These are phyloP conservation scores for Agrocybe chaxingu DNA, from an alignment of 768 basidiomycete genomes.

Conservation along the genomic window DNA sequence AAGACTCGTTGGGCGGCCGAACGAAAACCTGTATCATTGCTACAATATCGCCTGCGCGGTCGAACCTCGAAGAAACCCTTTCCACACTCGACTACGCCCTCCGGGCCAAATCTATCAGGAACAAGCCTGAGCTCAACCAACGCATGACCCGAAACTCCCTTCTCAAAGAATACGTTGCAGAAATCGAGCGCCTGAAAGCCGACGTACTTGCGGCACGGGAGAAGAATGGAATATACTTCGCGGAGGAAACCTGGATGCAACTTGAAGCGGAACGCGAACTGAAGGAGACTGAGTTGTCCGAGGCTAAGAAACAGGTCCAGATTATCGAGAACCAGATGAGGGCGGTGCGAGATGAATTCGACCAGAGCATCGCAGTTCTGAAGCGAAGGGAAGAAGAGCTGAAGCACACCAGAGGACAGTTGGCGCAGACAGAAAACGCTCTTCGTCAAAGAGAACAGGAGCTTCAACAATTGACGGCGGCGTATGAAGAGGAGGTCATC, in stretches of 20 bases:
- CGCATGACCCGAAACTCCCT: slow-evolving; percentile 90
- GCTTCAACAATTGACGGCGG: slow-evolving; percentile 51
- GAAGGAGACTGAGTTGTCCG: slow-evolving; percentile 72
- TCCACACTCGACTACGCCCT: slow-evolving; percentile 97
- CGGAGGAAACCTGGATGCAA: slow-evolving; percentile 87
- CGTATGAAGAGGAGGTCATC: slow-evolving; percentile 76
- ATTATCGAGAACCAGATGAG: slow-evolving; percentile 81
- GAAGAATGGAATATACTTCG: slow-evolving; percentile 95
- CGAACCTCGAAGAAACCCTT: slow-evolving; percentile 94
- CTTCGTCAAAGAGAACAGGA: slow-evolving; percentile 56
- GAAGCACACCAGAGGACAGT: slow-evolving; percentile 50
- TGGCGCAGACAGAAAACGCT: slow-evolving; percentile 49
- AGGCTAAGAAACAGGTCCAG: slow-evolving; percentile 79
- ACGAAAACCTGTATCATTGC: slow-evolving; percentile 99
- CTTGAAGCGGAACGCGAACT: slow-evolving; percentile 76
- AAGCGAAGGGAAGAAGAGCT: slow-evolving; percentile 77
- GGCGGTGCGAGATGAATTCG: slow-evolving; percentile 84
- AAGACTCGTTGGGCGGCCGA: slow-evolving; percentile 97
- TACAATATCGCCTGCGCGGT: slow-evolving; percentile 90
- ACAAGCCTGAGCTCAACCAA: slow-evolving; percentile 94
- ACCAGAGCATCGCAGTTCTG: slow-evolving; percentile 79
- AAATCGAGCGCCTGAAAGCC: slow-evolving; percentile 90
- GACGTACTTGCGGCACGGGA: slow-evolving; percentile 90
- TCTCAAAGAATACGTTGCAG: slow-evolving; percentile 88
- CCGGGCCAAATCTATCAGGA: slow-evolving; percentile 91